Evolutionary conservation across 257 asterid species (phyloP).

Genomic region (Petrea volubilis): DNA sequence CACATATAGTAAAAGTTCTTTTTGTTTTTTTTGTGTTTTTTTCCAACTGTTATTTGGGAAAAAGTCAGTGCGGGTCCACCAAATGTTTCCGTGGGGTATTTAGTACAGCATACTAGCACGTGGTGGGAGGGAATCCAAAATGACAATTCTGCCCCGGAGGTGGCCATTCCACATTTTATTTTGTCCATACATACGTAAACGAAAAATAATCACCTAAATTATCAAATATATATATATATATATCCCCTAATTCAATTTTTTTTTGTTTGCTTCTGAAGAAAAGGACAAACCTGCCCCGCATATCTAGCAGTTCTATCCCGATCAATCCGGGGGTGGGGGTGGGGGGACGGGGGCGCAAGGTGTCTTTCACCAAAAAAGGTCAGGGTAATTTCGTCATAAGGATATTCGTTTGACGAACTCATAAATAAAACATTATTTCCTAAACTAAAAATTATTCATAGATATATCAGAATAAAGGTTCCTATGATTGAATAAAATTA

Average conservation of each 20-base stretch:
- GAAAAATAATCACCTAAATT: background rate
- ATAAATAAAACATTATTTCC: too few relatives aligned
- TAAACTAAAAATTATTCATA: too few relatives aligned
- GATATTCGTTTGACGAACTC: too few relatives aligned
- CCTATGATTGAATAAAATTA: too few relatives aligned
- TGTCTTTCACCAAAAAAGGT: background rate
- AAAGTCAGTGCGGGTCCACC: conserved; percentile 34
- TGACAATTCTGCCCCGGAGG: conserved; percentile 25
- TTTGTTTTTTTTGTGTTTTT: too few relatives aligned
- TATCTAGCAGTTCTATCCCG: conserved; percentile 28
- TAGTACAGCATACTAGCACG: conserved; percentile 32
- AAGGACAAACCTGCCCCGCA: conserved; percentile 46
- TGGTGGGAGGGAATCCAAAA: conserved; percentile 1
- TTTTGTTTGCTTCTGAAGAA: conserved; percentile 10
- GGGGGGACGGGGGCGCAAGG: too few relatives aligned
- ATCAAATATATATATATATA: too few relatives aligned
- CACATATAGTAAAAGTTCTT: too few relatives aligned
- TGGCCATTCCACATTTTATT: background rate
- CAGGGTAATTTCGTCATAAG: conserved; percentile 36
- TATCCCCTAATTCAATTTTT: background rate
- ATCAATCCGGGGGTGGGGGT: conserved; percentile 34
- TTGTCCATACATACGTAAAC: background rate
- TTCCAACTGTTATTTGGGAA: background rate
- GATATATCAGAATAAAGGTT: too few relatives aligned
- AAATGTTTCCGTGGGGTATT: conserved; percentile 14